phyloP scores from a whole-genome alignment of 2,329 filamentous ascomycete species.

The Aspergillus quadrilineatus region DNA sequence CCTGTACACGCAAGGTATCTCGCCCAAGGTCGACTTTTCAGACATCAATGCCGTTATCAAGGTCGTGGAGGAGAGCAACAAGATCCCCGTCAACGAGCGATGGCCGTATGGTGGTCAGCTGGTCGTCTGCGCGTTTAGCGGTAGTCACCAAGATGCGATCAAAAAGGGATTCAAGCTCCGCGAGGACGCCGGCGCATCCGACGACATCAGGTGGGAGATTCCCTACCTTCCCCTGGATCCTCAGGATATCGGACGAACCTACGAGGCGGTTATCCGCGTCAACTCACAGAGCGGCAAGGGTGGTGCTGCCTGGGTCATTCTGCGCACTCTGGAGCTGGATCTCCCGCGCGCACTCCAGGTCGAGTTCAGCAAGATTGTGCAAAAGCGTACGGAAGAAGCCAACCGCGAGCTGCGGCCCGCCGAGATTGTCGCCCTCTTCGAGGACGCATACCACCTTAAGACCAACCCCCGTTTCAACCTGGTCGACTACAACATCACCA shows the following conservation, averaged over 20 bases:
- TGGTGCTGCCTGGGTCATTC: conserved; percentile 90
- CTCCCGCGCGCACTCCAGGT: conserved; percentile 89
- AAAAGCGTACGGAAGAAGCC: conserved; percentile 73
- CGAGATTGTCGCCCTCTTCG: conserved; percentile 87
- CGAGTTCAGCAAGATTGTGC: conserved; percentile 84
- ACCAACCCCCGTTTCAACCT: conserved; percentile 81
- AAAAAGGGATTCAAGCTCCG: conserved; percentile 78
- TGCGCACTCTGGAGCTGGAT: conserved; percentile 84
- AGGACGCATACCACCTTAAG: conserved; percentile 80
- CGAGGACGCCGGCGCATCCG: conserved; percentile 56
- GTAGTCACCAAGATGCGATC: conserved; percentile 93
- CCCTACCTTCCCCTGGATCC: conserved; percentile 94
- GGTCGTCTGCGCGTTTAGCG: conserved; percentile 89
- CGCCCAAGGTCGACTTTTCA: conserved; percentile 85
- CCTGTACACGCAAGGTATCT: conserved; percentile 88
- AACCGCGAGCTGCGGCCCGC: conserved; percentile 78
- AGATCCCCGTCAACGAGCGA: conserved; percentile 87
- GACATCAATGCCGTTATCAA: conserved; percentile 84
- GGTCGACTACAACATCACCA: conserved; percentile 86
- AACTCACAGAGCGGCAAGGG: conserved; percentile 97
- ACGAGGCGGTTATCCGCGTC: conserved; percentile 96
- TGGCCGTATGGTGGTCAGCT: conserved; percentile 88
- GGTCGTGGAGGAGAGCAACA: conserved; percentile 86
- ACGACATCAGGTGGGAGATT: conserved; percentile 74
- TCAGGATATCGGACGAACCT: conserved; percentile 90